phyloP scores from a whole-genome alignment of 495 filamentous ascomycete species.

The Niebla homalea region DNA sequence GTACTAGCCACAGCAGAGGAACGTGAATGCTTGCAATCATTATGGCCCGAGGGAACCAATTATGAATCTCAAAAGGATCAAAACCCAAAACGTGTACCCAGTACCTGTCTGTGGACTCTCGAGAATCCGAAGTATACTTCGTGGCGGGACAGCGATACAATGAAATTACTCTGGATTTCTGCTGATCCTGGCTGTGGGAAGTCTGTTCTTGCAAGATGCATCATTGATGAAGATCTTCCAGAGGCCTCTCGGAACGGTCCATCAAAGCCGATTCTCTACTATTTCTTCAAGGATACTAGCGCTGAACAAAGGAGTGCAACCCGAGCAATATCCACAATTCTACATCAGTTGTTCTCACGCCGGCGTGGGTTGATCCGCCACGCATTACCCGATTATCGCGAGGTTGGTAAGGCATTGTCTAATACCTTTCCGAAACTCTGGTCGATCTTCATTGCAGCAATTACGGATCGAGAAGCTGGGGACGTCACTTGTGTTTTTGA shows the following conservation, averaged over 20 bases:
- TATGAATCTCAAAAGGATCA: too few species aligned
- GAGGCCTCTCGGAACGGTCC: slow-evolving; percentile 17
- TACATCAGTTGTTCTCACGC: slow-evolving; percentile 28
- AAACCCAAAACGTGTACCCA: background rate
- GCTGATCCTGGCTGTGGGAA: slow-evolving; percentile 36
- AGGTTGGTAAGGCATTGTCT: slow-evolving; percentile 21
- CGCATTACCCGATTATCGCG: slow-evolving; percentile 17
- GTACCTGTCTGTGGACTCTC: slow-evolving; percentile 27
- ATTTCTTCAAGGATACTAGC: slow-evolving; percentile 32
- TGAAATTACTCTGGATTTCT: slow-evolving; percentile 30
- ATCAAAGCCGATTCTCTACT: slow-evolving; percentile 25
- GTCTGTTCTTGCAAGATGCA: slow-evolving; percentile 28
- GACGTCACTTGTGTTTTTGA: slow-evolving; percentile 32
- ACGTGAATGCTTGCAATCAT: background rate
- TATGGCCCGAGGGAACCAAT: background rate
- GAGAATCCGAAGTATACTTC: slow-evolving; percentile 20
- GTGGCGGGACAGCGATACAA: slow-evolving; percentile 18
- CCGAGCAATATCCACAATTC: slow-evolving; percentile 26
- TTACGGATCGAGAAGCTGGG: slow-evolving; percentile 17
- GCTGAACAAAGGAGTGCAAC: slow-evolving; percentile 23
- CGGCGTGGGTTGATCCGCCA: slow-evolving; percentile 17
- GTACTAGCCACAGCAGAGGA: background rate
- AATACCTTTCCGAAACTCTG: slow-evolving; percentile 28
- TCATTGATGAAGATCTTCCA: slow-evolving; percentile 20
- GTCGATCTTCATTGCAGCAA: slow-evolving; percentile 24